Base-by-base conservation (phyloP, 305 asterid species). In the Rubia peregrina region DNA sequence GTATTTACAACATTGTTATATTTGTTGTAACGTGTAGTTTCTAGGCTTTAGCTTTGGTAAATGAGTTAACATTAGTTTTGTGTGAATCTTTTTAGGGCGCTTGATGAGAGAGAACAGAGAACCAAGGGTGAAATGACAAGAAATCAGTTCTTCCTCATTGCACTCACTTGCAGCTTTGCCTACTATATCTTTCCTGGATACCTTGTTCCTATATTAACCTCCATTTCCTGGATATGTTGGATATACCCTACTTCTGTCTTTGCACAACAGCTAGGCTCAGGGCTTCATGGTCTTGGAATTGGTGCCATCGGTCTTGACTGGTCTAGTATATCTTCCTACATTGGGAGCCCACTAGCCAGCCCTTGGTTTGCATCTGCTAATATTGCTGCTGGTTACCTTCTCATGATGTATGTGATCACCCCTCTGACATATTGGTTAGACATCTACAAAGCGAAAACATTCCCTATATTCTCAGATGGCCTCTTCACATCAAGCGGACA, bases 291-390 rank as follows among this genome's bases (percentile, higher is more conserved):
- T 63, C 87, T 93, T 13, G 98, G 98, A 42, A 60, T 90, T 62
- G 97, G 98, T 67, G 85, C 98, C 9, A 57, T 93, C 55, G 98
- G 97, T 30, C 85, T 93, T 5, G 97, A 93, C 65, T 93, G 98
- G 98, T 88, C 97, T 22, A 90, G 90, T 79, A 87, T 93, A 80
- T 88, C 96, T 21, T 85, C 98, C 9, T 93, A 90, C 81, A 88
- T 90, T 14, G 97, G 97, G 9, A 93, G 98, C 84, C 98, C 98
- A 14, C 78, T 93, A 70, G 97, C 96, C 63, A 93, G 98, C 84
- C 98, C 98, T 11, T 93, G 98, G 98, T 93, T 93, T 63, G 97
- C 97, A 26, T 88, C 98, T 74, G 98, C 86, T 66, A 93, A 93
- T 61, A 82, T 93, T 57, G 95, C 98, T 57, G 89, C 77, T 73